Evolutionary conservation across 768 basidiomycete species (phyloP), one percentile per base, ranked within the genome.

Genomic region (Serendipita indica): DNA sequence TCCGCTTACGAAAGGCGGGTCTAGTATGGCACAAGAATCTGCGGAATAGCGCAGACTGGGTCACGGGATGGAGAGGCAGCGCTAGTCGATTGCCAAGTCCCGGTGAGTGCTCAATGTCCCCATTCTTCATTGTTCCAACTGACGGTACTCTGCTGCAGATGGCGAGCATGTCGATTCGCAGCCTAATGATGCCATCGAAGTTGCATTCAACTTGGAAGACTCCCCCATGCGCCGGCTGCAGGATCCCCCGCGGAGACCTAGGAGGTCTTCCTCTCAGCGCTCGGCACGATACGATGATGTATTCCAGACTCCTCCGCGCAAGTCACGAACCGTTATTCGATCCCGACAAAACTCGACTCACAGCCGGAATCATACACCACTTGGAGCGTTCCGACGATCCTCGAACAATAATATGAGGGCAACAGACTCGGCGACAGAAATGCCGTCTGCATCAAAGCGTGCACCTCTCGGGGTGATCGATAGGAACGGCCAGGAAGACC

Each of bases 51-150:
- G 49, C 20, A 4, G 49, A 54, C n/a, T 54, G 49, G 49, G 49
- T 54, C 20, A 27, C 20, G 7, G 30, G 49, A 22, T 54, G 49
- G 49, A n/a, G 49, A 27, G 20, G 49, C 20, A 32, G n/a, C n/a
- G n/a, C n/a, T n/a, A n/a, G 41, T 43, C 41, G 41, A 25, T n/a
- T 43, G 41, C 41, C 27, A 43, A 43, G 41, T n/a, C 41, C 41
- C 27, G 41, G 41, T 43, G 6, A 43, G 41, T 43, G 18, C 5
- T 43, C 18, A n/a, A 43, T 5, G 16, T 7, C 5, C 18, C 41
- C 5, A 43, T n/a, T 43, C 27, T 25, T 43, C 41, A 43, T 6
- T 43, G 5, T 43, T 5, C 5, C 5, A 6, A 25, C 41, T 43
- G 41, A n/a, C 41, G 16, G 27, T n/a, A 25, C 27, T n/a, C 27